Conservation (phyloP, 1,139 yeast genomes). For the Geotrichum candidum region DNA sequence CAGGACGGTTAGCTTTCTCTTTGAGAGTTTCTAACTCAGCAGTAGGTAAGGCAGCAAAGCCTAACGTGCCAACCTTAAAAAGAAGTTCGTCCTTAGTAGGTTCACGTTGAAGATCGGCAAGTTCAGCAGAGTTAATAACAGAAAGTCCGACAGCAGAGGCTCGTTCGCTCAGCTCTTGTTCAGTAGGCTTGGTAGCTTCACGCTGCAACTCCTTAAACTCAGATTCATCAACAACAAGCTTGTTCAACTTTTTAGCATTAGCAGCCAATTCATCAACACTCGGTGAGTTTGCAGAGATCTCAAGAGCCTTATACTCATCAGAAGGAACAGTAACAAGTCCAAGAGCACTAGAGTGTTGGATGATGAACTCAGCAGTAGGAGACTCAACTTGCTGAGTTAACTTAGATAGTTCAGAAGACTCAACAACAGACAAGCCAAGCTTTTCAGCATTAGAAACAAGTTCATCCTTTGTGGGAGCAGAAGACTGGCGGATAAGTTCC, state of each 20-base stretch:
- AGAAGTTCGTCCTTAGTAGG: slow-evolving; percentile 12
- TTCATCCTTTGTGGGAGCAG: slow-evolving; percentile 37
- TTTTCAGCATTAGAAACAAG: slow-evolving; percentile 34
- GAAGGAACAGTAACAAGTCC: slow-evolving; percentile 38
- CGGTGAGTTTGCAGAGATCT: slow-evolving; percentile 13
- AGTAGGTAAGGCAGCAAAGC: slow-evolving; percentile 32
- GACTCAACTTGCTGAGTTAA: slow-evolving; percentile 13
- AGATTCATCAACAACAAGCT: slow-evolving; percentile 18
- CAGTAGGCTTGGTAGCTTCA: slow-evolving; percentile 22
- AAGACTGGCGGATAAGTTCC: slow-evolving; percentile 30
- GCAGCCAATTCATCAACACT: slow-evolving; percentile 22
- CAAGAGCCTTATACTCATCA: slow-evolving; percentile 33
- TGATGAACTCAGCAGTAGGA: slow-evolving; percentile 4
- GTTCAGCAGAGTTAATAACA: slow-evolving; percentile 34
- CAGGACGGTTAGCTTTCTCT: slow-evolving; percentile 30
- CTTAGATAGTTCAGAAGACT: not conserved
- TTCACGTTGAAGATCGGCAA: slow-evolving; percentile 7
- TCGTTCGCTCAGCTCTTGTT: slow-evolving; percentile 5
- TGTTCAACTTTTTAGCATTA: slow-evolving; percentile 31
- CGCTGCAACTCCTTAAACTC: slow-evolving; percentile 20
- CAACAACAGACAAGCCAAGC: slow-evolving; percentile 23
- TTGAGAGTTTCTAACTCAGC: slow-evolving; percentile 32
- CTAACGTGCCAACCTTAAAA: slow-evolving; percentile 35
- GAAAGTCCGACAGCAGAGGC: slow-evolving; percentile 29
- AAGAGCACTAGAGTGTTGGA: slow-evolving; percentile 2